Conservation (phyloP, 148 eudicot species). For the Gaultheria prostrata region DNA sequence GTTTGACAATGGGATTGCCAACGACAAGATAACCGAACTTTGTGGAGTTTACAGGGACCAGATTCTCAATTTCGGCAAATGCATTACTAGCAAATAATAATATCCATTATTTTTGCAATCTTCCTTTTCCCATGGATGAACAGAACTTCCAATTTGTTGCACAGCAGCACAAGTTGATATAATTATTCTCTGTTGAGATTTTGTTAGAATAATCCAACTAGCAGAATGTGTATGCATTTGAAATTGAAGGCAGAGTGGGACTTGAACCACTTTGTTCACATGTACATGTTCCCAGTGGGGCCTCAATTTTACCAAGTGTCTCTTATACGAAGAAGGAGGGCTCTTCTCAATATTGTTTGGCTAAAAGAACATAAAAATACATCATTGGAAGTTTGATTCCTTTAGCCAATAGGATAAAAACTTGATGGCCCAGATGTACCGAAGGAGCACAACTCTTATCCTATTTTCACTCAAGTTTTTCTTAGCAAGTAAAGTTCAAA, state of each 20-base stretch:
- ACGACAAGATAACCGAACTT: no score
- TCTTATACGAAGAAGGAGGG: not conserved
- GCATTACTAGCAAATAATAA: not conserved
- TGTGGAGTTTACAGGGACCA: not conserved
- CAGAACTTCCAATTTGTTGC: not conserved
- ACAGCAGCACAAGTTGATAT: not conserved
- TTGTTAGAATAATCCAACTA: no score
- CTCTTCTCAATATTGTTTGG: not conserved
- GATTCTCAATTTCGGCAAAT: not conserved
- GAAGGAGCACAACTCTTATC: no score
- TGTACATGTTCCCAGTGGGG: not conserved
- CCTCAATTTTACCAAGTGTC: not conserved
- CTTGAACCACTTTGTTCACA: not conserved
- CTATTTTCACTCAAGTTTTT: no score
- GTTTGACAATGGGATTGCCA: no score
- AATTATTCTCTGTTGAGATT: no score
- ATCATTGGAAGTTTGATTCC: not conserved
- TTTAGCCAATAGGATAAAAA: no score
- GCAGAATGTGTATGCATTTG: not conserved
- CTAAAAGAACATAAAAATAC: not conserved
- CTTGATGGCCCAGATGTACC: no score
- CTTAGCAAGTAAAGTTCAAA: no score
- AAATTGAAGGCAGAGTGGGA: not conserved
- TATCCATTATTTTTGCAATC: not conserved
- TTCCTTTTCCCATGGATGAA: not conserved